phyloP scores from a whole-genome alignment of 2,329 filamentous ascomycete species.

The Emergomyces africanus region DNA sequence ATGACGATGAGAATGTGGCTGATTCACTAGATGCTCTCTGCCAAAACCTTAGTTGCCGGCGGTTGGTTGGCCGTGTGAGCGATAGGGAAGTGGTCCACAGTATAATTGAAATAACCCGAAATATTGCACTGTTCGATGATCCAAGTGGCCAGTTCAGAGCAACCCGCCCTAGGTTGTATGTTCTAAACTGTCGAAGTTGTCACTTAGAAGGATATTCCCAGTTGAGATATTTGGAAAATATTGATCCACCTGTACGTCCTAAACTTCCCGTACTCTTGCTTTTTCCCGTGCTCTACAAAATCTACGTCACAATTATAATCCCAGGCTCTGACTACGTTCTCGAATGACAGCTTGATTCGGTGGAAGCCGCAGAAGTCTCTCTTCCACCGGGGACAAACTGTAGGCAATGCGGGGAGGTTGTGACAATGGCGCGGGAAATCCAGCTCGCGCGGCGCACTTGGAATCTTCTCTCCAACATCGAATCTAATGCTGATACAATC shows the following conservation, averaged over 20 bases:
- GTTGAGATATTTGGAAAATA: conserved; percentile 16
- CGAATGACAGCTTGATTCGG: conserved; percentile 5
- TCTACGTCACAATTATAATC: too few relatives aligned
- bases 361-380: conserved; percentile 5
- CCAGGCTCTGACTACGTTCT: not conserved
- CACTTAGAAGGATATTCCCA: conserved; percentile 28
- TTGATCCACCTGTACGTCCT: conserved; percentile 11
- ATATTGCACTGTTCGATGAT: conserved; percentile 25
- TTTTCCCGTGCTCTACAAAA: not conserved
- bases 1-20: conserved; percentile 22
- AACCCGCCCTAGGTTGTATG: conserved; percentile 22
- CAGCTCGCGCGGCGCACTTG: conserved; percentile 23
- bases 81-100: conserved; percentile 27
- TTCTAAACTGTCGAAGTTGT: conserved; percentile 24
- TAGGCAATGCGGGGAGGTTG: conserved; percentile 20
- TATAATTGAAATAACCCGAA: conserved; percentile 24
- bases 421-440: conserved; percentile 28
- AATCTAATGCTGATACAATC: conserved; percentile 26
- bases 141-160: conserved; percentile 19
- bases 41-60: conserved; percentile 21
- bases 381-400: conserved; percentile 20
- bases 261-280: not conserved
- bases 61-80: conserved; percentile 28
- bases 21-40: conserved; percentile 28
- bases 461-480: conserved; percentile 25